A percentile compares a stretch with the other conserved stretches of the same genome.
Conservation (phyloP, 371 early-diverging fungal species). For the Mortierella polycephala region DNA sequence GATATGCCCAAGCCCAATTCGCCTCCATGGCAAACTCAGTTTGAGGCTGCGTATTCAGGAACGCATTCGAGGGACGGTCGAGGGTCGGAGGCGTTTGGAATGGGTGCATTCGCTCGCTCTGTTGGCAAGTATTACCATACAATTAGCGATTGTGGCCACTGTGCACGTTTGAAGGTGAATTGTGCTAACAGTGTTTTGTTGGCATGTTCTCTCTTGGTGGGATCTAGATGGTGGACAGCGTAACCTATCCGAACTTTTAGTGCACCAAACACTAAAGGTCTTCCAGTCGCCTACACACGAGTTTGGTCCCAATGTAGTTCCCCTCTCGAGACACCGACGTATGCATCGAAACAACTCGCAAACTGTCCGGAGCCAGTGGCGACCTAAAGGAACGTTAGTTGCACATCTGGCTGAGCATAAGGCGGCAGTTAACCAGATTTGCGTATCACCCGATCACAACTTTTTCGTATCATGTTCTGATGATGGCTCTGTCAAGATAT, state of each 20-base stretch:
- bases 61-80: constrained; percentile 5
- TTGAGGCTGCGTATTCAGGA: constrained; percentile 21
- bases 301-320: constrained; percentile 32
- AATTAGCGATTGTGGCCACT: not conserved
- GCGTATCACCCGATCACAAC: constrained; percentile 78
- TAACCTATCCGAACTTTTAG: constrained; percentile 33
- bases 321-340: constrained; percentile 34
- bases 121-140: constrained; percentile 18
- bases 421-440: constrained; percentile 79
- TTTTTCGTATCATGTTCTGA: constrained; percentile 89
- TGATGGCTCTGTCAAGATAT: constrained; percentile 89
- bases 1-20: constrained; percentile 42
- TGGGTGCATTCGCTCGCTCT: constrained; percentile 17
- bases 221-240: constrained; percentile 46
- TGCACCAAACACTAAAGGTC: constrained; percentile 42
- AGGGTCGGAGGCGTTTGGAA: constrained; percentile 18
- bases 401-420: constrained; percentile 89
- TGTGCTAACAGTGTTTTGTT: not conserved
- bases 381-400: constrained; percentile 69
- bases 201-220: not conserved
- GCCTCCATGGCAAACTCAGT: constrained; percentile 36
- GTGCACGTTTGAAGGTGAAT: not conserved
- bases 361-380: constrained; percentile 41
- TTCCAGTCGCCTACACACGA: constrained; percentile 52
- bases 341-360: constrained; percentile 39